Evolutionary conservation across 371 early-diverging fungal genomes (phyloP), one percentile per base, ranked within the genome.

Genomic region (Amoeboaphelidium protococcarum): DNA sequence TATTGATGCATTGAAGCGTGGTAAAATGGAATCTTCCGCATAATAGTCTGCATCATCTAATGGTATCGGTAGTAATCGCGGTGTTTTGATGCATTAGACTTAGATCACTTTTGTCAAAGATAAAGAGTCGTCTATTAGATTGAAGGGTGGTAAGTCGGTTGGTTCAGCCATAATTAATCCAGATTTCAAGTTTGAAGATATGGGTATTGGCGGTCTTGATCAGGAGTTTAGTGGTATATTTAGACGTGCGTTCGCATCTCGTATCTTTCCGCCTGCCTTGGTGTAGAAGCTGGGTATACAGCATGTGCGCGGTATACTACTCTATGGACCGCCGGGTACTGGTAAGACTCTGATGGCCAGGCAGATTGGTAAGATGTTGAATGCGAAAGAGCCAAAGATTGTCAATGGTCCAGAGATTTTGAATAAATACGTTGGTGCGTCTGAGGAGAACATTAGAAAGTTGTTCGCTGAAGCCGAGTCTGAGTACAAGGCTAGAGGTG

Each of bases 261-360:
- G 99, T 54, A 89, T 95, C 49, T 98, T 91, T 55, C 95, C 97
- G 19, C 89, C 89, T 16, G 74, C 80, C 10, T 64, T 96, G 43
- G 92, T 96, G 13, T 88, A 91, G 52, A 86, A 86, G 57, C 64
- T 94, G 44, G 97, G 97, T 13, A 95, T 98, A 41, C 85, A 85
- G 54, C 98, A 98, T 64, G 95, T 96, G 43, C 89, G 86, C 64
- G 89, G 89, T 49, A 67, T 67, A 45, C 62, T 70, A 56, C 57
- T 71, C 10, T 71, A 64, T 54, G 73, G 96, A 26, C 98, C 98
- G 26, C 98, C 98, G 0, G 98, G 96, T 51, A 98, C 98, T 0
- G 99, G 99, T 49, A 99, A 98, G 62, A 98, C 99, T 10, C 63
- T 98, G 47, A 94, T 99, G 76, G 99, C 99, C 4, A 74, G 99